Base-by-base conservation (phyloP, 805 yeast genomes). In the Candida ulmi region DNA sequence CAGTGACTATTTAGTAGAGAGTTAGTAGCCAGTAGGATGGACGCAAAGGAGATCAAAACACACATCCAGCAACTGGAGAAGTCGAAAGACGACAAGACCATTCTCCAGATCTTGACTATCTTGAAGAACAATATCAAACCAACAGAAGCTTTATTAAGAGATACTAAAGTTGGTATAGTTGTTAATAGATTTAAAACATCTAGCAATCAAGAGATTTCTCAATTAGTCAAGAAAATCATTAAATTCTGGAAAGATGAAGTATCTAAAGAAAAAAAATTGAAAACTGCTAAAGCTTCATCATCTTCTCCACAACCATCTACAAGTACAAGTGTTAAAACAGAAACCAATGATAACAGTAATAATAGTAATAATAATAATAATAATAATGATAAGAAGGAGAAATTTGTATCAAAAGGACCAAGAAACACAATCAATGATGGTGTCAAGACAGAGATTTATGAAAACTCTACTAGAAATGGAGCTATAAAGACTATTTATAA, bases 141-240 rank as follows among this genome's bases (percentile, higher is more conserved):
- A 9, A 80, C 95, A 2, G 98, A 91, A 57, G 76, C 80, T 57
- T 68, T 91, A 27, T 69, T 91, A 37, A 75, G 97, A 54, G 95
- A 91, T 55, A 93, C 99, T 8, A 88, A 88, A 61, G 91, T 93
- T n/a, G 99, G 99, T 47, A 91, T 93, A 15, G 91, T 90, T 8
- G 97, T 93, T 31, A 93, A 93, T 66, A 88, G 87, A 62, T 78
- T 84, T 54, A 78, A 95, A 47, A 65, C 85, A 8, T 78, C 80
- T 35, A 55, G 63, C 24, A 86, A 84, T 60, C 45, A 73, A 17
- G 95, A 88, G 50, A 61, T 93, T 34, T 69, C 82, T 11, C 63
- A 71, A 2, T 63, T 84, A 30, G 98, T 91, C 28, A 86, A 85
- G 60, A 78, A 77, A 50, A 85, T 90, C 66, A 88, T 93, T 52